Conservation (phyloP, 805 yeast genomes). For the Monosporozyma servazzii region DNA sequence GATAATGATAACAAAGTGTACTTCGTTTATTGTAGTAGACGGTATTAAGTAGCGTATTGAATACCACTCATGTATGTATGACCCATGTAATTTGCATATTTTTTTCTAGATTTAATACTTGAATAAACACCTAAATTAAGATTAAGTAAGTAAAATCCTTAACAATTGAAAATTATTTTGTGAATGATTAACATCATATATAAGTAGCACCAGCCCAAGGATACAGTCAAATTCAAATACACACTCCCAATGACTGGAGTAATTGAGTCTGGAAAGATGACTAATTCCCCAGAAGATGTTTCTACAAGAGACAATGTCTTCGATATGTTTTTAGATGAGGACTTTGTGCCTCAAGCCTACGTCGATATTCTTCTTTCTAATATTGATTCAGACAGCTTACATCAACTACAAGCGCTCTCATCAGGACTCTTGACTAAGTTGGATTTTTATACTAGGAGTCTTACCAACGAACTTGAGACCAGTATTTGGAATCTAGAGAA, state of each 20-base stretch:
- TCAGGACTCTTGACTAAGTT: slow-evolving; percentile 47
- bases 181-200: neutral
- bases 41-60: neutral
- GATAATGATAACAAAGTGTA: neutral
- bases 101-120: neutral
- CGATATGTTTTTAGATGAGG: slow-evolving; percentile 59
- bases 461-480: slow-evolving; percentile 44
- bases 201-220: neutral
- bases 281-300: neutral
- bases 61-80: neutral
- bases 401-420: slow-evolving; percentile 39
- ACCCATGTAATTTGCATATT: neutral
- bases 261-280: neutral
- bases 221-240: neutral
- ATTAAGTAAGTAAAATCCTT: neutral
- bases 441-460: slow-evolving; percentile 53
- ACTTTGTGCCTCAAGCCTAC: slow-evolving; percentile 55
- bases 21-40: too few species aligned
- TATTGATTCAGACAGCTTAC: slow-evolving; percentile 27
- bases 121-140: too few species aligned
- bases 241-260: neutral
- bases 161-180: neutral
- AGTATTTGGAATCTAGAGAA: slow-evolving; percentile 41
- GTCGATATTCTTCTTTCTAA: slow-evolving; percentile 52
- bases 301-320: slow-evolving; percentile 35